Base-by-base conservation (phyloP, 2,329 filamentous ascomycete genomes). In the Stachybotrys echinatus region DNA sequence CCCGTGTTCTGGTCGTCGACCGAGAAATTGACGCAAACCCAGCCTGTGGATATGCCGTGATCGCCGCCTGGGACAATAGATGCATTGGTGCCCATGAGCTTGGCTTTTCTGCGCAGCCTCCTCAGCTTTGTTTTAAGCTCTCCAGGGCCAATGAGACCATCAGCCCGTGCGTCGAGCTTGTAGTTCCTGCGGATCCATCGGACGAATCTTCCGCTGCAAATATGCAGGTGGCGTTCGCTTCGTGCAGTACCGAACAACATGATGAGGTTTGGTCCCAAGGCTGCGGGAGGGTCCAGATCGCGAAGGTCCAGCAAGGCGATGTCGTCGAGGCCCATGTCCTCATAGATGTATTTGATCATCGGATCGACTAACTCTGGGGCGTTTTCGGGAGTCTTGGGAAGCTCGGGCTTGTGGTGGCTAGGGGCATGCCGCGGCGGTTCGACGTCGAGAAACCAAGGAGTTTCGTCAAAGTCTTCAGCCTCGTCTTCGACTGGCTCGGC, bases 161-260 rank as follows among this genome's bases (percentile, higher is more conserved):
- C 94, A 0, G 94, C 92, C 57, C 84, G 81, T 1, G 92, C 89
- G 2, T 79, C 73, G 37, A 97, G 72, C 49, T 84, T 83, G 66
- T 89, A 82, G 12, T 83, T 80, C 40, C 79, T 84, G 48, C 91
- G 80, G 42, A 96, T 72, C 87, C 89, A 96, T 51, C 92, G 82
- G 55, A 92, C 89, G 22, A 96, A 80, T n/a, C 90, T 83, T 62
- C 95, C 91, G 0, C 92, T 90, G 1, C 89, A 89, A 20, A 96
- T 87, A 63, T 96, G 92, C 34, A 99, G 75, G 71, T 99, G 94
- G 48, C 92, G 91, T 67, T 96, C 89, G 60, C 89, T 95, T 51
- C 94, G 86, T 14, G 92, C 89, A 8, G 91, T 96, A 39, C 88
- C 91, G 55, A 99, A 83, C 23, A 99, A 71, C 94, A 97, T 97